Percentiles rank a stretch among this genome's conserved stretches.
These are phyloP conservation scores for Carpinus fangiana DNA, from an alignment of 306 rosid genomes.

Conservation along the genomic window DNA sequence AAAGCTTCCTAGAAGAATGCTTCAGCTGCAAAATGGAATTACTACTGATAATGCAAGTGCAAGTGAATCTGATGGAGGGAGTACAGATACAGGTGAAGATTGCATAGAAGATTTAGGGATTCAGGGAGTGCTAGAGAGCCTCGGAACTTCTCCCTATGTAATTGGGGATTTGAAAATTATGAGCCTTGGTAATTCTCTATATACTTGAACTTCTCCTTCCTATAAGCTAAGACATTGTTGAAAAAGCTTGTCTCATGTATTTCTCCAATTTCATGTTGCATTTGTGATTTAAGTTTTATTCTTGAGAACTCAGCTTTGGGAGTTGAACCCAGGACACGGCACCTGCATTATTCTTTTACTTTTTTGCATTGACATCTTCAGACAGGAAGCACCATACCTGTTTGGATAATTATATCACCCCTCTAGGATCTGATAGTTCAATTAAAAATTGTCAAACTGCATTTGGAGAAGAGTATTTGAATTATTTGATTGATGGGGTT, in stretches of 20 bases:
- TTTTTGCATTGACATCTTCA: not conserved
- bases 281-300: not conserved
- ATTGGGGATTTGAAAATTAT: constrained; percentile 75
- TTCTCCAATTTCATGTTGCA: constrained; percentile 7
- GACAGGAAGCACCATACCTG: not conserved
- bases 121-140: constrained; percentile 35
- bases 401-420: not conserved
- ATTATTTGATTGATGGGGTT: constrained; percentile 18
- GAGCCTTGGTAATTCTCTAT: constrained; percentile 62
- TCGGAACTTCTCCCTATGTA: constrained; percentile 59
- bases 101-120: constrained; percentile 49
- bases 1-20: constrained; percentile 86
- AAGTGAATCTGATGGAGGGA: constrained; percentile 72
- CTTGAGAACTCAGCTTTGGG: not conserved
- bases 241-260: constrained; percentile 19
- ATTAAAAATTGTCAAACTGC: not conserved
- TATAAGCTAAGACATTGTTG: constrained; percentile 2
- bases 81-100: constrained; percentile 76
- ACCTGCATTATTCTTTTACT: not conserved
- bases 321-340: constrained; percentile 8
- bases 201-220: constrained; percentile 6
- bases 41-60: constrained; percentile 55
- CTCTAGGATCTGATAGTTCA: not conserved
- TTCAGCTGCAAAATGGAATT: constrained; percentile 70
- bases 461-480: constrained; percentile 21